Percentiles rank a stretch among this genome's conserved stretches.
phyloP scores from a whole-genome alignment of 2,329 filamentous ascomycete species.

The Fusarium bactridioides region DNA sequence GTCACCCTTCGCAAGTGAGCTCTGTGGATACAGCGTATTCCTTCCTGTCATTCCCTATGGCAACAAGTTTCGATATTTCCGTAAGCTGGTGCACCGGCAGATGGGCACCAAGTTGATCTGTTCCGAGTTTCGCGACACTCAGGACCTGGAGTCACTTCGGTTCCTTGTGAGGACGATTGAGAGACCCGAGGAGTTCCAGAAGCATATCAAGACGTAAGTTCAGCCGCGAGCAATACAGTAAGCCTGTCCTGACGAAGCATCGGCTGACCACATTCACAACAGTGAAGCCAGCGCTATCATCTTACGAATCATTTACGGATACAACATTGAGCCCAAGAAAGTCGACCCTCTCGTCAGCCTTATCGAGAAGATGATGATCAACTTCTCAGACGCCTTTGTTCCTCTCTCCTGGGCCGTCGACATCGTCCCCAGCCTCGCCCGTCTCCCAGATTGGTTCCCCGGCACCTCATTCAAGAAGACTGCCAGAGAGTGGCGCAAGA shows the following conservation, averaged over 20 bases:
- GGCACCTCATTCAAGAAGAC: slow-evolving; percentile 44
- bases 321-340: slow-evolving; percentile 42
- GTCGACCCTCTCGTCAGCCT: slow-evolving; percentile 43
- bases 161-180: slow-evolving; percentile 37
- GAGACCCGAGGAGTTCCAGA: slow-evolving; percentile 28
- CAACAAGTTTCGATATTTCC: slow-evolving; percentile 29
- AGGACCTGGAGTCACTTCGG: slow-evolving; percentile 40
- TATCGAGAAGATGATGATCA: slow-evolving; percentile 41
- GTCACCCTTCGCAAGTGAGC: slow-evolving; percentile 29
- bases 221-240: rapidly evolving
- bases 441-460: slow-evolving; percentile 44
- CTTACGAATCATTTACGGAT: slow-evolving; percentile 44
- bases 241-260: no score
- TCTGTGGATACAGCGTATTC: slow-evolving; percentile 36
- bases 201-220: slow-evolving; percentile 42
- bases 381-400: slow-evolving; percentile 40
- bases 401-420: slow-evolving; percentile 48
- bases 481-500: slow-evolving; percentile 38
- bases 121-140: slow-evolving; percentile 28
- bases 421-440: slow-evolving; percentile 41
- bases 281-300: slow-evolving; percentile 43
- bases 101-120: slow-evolving; percentile 38
- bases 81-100: slow-evolving; percentile 44
- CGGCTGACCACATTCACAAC: neutral
- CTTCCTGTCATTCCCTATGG: slow-evolving; percentile 29